These are phyloP conservation scores for Coleophoma cylindrospora DNA, from an alignment of 2,329 filamentous ascomycete species.

Conservation along the genomic window DNA sequence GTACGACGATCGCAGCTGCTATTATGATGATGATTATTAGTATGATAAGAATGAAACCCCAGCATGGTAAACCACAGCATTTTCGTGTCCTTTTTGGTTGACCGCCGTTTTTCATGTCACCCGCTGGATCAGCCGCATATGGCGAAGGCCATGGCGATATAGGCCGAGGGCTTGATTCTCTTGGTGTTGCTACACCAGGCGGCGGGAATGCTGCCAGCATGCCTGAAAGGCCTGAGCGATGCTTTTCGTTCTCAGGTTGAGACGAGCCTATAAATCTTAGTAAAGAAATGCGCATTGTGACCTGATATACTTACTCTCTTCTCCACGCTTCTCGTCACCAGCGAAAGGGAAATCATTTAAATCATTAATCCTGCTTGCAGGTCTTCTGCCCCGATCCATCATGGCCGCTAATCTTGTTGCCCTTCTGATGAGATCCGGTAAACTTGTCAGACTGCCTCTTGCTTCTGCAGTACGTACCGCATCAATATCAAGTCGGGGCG, in stretches of 20 bases:
- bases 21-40: conserved; percentile 68
- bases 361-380: conserved; percentile 53
- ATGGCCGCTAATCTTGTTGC: conserved; percentile 84
- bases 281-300: neutral
- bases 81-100: conserved; percentile 38
- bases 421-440: conserved; percentile 84
- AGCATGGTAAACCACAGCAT: conserved; percentile 81
- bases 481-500: conserved; percentile 76
- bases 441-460: conserved; percentile 83
- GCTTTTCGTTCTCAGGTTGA: conserved; percentile 9
- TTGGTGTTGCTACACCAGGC: conserved; percentile 44
- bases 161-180: conserved; percentile 29
- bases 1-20: conserved; percentile 77
- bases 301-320: neutral
- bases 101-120: conserved; percentile 8
- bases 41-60: conserved; percentile 64
- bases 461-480: conserved; percentile 77
- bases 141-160: conserved; percentile 28
- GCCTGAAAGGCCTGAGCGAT: conserved; percentile 40
- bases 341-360: conserved; percentile 42
- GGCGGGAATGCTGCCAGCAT: conserved; percentile 64
- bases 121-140: conserved; percentile 10
- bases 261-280: conserved; percentile 3
- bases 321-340: conserved; percentile 18
- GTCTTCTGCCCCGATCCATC: conserved; percentile 73